A percentile compares a stretch with the other conserved stretches of the same genome.
These are phyloP conservation scores for Macrolepiota fuliginosa DNA, from an alignment of 768 basidiomycete genomes.

Conservation along the genomic window DNA sequence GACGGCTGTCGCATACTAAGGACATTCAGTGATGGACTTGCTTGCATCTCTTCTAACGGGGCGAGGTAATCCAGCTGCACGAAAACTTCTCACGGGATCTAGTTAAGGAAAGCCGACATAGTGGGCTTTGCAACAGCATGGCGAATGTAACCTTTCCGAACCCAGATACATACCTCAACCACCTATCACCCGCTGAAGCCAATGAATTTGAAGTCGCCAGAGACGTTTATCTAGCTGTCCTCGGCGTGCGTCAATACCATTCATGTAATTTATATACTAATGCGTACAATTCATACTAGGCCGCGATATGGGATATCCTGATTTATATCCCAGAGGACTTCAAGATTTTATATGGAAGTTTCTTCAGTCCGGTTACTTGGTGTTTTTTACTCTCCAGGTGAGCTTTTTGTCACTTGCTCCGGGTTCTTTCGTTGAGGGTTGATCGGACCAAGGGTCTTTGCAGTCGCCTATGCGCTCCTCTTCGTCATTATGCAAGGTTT, in stretches of 20 bases:
- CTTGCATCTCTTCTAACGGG: no score
- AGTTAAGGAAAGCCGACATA: no score
- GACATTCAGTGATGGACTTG: no score
- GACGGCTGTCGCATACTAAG: no score
- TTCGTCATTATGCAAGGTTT: not conserved
- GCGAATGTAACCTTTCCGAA: no score
- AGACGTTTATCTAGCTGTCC: not conserved
- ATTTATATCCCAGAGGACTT: not conserved
- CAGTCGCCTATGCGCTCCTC: no score
- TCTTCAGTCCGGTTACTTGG: no score
- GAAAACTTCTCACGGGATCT: no score
- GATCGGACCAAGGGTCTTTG: not conserved
- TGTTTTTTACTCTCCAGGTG: not conserved
- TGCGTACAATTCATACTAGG: not conserved
- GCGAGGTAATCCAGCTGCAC: no score
- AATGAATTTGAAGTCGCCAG: not conserved
- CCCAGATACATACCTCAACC: not conserved
- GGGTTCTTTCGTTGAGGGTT: not conserved
- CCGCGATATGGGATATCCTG: constrained; percentile 1
- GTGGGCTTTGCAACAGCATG: no score
- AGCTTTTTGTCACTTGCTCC: not conserved
- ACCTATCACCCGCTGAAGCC: not conserved
- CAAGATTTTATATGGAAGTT: not conserved
- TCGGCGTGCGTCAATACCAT: not conserved
- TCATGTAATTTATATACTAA: not conserved